Evolutionary conservation across 176 grass and related monocot species (phyloP), one percentile per base, ranked within the genome.

Genomic region (Areca catechu): DNA sequence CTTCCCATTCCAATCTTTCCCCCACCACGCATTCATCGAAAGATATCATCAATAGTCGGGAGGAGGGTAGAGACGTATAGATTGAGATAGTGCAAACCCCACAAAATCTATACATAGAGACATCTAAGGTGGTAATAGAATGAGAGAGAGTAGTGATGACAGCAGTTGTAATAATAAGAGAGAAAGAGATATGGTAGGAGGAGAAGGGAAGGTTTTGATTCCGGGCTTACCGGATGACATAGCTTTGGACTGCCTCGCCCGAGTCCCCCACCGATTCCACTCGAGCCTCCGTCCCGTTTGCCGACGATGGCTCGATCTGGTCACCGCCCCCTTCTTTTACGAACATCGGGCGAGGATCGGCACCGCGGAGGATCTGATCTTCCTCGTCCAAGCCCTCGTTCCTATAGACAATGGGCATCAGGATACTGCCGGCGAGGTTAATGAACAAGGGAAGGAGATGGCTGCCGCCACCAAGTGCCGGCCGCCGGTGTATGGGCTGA

Each of bases 231-330:
- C 81, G 0, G 69, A 81, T 68, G 81, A 89, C 48, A 51, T 85
- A 54, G 86, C 86, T 22, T 70, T 71, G 66, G 77, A 89, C 20
- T 89, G 86, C 77, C 65, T 85, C 25, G 73, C 65, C 22, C 81
- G 85, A 3, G 77, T 81, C 48, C 69, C 73, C 22, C 62, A 53
- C 70, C 69, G 50, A 1, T 77, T 67, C 60, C 85, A 85, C 24
- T 15, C 49, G 58, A 12, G 70, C 16, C 24, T 72, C 69, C 55
- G 61, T 3, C 61, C 24, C 62, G 72, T 84, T 60, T 69, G 85
- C 66, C 73, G 49, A 7, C 24, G 77, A 37, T 74, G 80, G 62
- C 64, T 70, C 5, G 51, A 69, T 14, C 81, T 76, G 69, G 70
- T 76, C 48, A 19, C 60, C 56, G 47, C 70, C 77, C 27, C 58